phyloP scores from a whole-genome alignment of 345 rosid genomes.

The Turritis glabra region DNA sequence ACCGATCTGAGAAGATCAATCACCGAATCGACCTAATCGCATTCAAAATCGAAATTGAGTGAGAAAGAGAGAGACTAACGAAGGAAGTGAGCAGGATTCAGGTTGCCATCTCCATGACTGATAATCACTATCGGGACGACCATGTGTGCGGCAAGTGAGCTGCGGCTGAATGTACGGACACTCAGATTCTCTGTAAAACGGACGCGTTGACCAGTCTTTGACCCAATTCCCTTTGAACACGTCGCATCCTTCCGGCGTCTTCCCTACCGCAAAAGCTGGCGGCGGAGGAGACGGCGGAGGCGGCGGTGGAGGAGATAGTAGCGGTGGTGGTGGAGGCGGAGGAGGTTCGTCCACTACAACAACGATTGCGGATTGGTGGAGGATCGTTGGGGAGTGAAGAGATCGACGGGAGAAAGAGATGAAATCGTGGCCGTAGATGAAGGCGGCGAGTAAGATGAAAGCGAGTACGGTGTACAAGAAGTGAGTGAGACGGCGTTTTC shows the following conservation, averaged over 20 bases:
- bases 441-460: slow-evolving; percentile 58
- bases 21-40: not conserved
- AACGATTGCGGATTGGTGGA: not conserved
- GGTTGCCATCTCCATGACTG: slow-evolving; percentile 93
- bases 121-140: slow-evolving; percentile 67
- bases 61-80: slow-evolving; percentile 44
- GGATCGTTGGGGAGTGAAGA: slow-evolving; percentile 37
- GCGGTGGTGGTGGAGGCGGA: not conserved
- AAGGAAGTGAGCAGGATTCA: slow-evolving; percentile 75
- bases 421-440: slow-evolving; percentile 72
- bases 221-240: slow-evolving; percentile 81
- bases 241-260: slow-evolving; percentile 64
- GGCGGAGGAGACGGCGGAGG: not conserved
- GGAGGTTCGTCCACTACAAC: slow-evolving; percentile 4
- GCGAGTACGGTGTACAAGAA: slow-evolving; percentile 60
- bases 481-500: slow-evolving; percentile 66
- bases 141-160: slow-evolving; percentile 79
- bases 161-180: slow-evolving; percentile 95
- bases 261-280: slow-evolving; percentile 42
- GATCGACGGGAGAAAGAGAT: slow-evolving; percentile 53
- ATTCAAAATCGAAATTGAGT: not conserved
- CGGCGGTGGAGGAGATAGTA: not conserved
- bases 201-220: slow-evolving; percentile 58
- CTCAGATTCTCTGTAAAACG: slow-evolving; percentile 68
- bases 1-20: slow-evolving; percentile 5